Evolutionary conservation across 2,329 filamentous ascomycete species (phyloP), one percentile per base, ranked within the genome.

Genomic region (Penicillium sp.): DNA sequence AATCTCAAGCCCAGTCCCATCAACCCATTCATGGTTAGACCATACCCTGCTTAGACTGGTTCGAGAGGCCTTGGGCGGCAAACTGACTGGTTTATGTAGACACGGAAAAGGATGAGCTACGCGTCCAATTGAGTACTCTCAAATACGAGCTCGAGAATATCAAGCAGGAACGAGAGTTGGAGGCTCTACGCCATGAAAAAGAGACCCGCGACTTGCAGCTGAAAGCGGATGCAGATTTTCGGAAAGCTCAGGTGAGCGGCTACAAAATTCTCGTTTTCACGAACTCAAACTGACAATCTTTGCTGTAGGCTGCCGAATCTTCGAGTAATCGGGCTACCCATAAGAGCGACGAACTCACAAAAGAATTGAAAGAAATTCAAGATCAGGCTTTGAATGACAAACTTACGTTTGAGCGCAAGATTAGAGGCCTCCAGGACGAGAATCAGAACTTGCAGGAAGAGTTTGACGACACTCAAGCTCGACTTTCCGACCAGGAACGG

Each of bases 91-190:
- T 16, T 33, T 13, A 9, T 55, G 0, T 47, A 78, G 75, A 78
- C 64, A 62, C 69, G 13, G 75, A 76, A 53, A 87, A 84, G 58
- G 92, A 97, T 68, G 88, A 92, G 62, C 81, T 97, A 27, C 92
- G 93, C 69, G 91, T 93, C 2, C 91, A 97, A 74, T 81, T 97
- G 41, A 94, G 92, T 60, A 90, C 91, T 0, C 79, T 97, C 50
- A 88, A 87, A 60, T 99, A 97, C 76, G 91, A 93, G 57, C 82
- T 96, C 63, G 90, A 92, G 68, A 93, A 90, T 19, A 79, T 90
- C 52, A 92, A 93, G 67, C 91, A 96, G 65, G 93, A 97, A 69
- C 88, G 90, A 65, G 91, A 96, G 57, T 84, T 97, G 67, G 80
- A 87, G 47, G 82, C 86, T 10, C 81, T 96, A 16, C 87, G 91